A percentile compares a stretch with the other conserved stretches of the same genome.
These are phyloP conservation scores for Aspergillus egyptiacus DNA, from an alignment of 495 filamentous ascomycete species.

Conservation along the genomic window DNA sequence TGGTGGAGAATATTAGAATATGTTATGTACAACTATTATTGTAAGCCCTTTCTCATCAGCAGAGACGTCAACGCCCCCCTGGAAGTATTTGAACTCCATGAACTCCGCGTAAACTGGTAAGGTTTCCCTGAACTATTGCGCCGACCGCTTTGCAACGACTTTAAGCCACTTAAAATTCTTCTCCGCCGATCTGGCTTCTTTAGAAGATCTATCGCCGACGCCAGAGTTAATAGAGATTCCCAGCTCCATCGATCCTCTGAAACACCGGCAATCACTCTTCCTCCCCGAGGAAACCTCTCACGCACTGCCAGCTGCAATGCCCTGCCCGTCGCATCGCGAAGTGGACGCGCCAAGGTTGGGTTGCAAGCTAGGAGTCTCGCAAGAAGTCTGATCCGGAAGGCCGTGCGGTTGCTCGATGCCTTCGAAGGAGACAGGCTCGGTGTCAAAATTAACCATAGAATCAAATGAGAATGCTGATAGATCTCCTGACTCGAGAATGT, in stretches of 20 bases:
- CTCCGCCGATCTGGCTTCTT: constrained; percentile 30
- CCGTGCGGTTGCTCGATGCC: constrained; percentile 43
- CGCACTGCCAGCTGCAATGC: constrained; percentile 64
- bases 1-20: neutral
- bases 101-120: constrained; percentile 34
- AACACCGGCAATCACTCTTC: constrained; percentile 26
- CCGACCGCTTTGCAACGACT: constrained; percentile 27
- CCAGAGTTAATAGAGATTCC: constrained; percentile 44
- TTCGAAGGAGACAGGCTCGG: constrained; percentile 48
- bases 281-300: constrained; percentile 31
- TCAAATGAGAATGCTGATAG: constrained; percentile 68
- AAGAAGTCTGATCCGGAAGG: constrained; percentile 53
- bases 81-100: constrained; percentile 32
- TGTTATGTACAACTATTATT: constrained; percentile 27
- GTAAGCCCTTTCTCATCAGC: constrained; percentile 31
- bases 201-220: constrained; percentile 44
- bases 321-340: constrained; percentile 84
- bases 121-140: constrained; percentile 33
- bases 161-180: constrained; percentile 23
- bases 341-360: constrained; percentile 85
- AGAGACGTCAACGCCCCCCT: constrained; percentile 32
- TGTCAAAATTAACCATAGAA: constrained; percentile 78
- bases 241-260: constrained; percentile 33
- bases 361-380: constrained; percentile 67
- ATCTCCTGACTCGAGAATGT: constrained; percentile 50